Evolutionary conservation across 805 yeast species (phyloP).

Genomic region (Saccharomycopsis capsularis): DNA sequence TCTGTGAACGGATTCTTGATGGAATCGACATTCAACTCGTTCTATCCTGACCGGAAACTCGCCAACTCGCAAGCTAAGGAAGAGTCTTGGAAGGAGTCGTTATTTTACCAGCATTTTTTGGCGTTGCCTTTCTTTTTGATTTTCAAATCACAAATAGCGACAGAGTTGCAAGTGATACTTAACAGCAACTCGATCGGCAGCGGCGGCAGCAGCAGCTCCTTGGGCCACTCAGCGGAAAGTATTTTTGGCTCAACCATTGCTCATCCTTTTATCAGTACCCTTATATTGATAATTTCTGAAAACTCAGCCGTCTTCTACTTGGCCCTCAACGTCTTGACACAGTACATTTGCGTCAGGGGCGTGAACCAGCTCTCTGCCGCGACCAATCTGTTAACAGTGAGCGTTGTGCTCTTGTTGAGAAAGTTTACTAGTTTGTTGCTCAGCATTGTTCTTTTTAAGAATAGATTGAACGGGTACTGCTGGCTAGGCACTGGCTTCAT

Average conservation of each 20-base stretch:
- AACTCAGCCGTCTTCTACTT: slow-evolving; percentile 31
- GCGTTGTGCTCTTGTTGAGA: slow-evolving; percentile 52
- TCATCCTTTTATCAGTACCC: too few species aligned
- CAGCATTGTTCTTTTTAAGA: slow-evolving; percentile 48
- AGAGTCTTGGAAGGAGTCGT: slow-evolving; percentile 54
- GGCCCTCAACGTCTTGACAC: slow-evolving; percentile 43
- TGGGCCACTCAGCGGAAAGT: not conserved
- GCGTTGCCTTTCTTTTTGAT: slow-evolving; percentile 47
- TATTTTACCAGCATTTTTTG: slow-evolving; percentile 54
- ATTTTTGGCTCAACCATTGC: too few species aligned
- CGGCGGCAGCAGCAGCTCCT: too few species aligned
- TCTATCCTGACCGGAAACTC: slow-evolving; percentile 29
- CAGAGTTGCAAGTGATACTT: not conserved
- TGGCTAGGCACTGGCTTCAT: slow-evolving; percentile 45
- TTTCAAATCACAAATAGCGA: slow-evolving; percentile 29
- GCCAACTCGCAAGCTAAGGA: too few species aligned
- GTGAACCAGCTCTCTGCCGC: slow-evolving; percentile 55
- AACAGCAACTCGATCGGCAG: not conserved
- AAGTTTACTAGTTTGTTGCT: slow-evolving; percentile 54
- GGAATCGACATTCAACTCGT: slow-evolving; percentile 41
- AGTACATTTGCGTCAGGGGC: slow-evolving; percentile 58
- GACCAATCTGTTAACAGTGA: slow-evolving; percentile 56
- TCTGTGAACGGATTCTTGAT: slow-evolving; percentile 54
- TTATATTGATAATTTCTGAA: slow-evolving; percentile 25
- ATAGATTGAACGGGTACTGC: slow-evolving; percentile 33